Evolutionary conservation across 306 rosid species (phyloP), one percentile per base, ranked within the genome.

Genomic region (Dryas octopetala): DNA sequence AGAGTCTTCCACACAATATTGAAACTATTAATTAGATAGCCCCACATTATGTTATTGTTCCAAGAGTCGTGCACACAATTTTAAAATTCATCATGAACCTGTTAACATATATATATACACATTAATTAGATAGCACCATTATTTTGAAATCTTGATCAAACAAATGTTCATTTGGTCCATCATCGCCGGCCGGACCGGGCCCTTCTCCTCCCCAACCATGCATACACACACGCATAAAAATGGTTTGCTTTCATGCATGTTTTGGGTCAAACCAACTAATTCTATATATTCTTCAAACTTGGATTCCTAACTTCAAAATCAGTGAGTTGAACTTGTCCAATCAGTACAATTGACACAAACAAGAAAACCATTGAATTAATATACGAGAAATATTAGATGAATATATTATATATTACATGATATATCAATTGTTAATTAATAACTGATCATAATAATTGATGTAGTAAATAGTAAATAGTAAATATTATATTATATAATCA

Each of bases 241-340:
- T 28, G 38, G 38, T 28, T 28, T 28, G 38, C 38, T 28, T 28
- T 28, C 2, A 28, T 28, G 64, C 61, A 66, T 17, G 40, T 9
- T 45, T 67, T 23, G 43, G 53, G 43, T 66, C 57, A 48, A 23
- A 67, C 57, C 71, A 67, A 67, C 17, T n/a, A 67, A 1, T 23
- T 14, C 19, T 13, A 60, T 6, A 60, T 43, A 26, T 47, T 47
- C 55, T 47, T 23, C 71, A 55, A 55, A 17, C 8, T 17, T 55
- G 26, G 61, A 17, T 55, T 7, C 61, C 32, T 55, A 55, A 17
- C 61, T 55, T 55, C 61, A 55, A 55, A 6, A n/a, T 55, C 61
- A 67, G 47, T 46, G 71, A 23, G 17, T 67, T 46, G 55, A 66
- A 12, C 19, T 66, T 47, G 19, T 66, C 43, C 10, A 47, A 47